phyloP scores from a whole-genome alignment of 305 asterid species.

The Striga hermonthica region DNA sequence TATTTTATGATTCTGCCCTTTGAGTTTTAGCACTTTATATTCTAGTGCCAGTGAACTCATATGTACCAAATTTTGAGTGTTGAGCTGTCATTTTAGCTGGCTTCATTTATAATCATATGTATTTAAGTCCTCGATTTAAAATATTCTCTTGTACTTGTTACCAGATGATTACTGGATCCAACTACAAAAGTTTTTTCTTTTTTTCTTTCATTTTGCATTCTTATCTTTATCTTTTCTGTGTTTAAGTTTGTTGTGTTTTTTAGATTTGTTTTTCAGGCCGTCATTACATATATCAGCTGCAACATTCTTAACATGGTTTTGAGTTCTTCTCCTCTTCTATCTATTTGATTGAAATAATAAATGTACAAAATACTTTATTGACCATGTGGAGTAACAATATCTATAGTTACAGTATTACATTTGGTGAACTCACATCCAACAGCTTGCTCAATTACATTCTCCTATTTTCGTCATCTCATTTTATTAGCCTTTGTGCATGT shows the following conservation, averaged over 20 bases:
- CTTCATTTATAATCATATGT: constrained; percentile 15
- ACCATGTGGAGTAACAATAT: constrained; percentile 7
- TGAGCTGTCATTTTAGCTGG: constrained; percentile 2
- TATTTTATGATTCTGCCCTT: constrained; percentile 19
- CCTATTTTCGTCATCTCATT: constrained; percentile 28
- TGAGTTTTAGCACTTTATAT: constrained; percentile 4
- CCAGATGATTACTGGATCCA: constrained; percentile 97
- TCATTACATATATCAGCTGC: constrained; percentile 16
- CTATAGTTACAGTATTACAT: constrained; percentile 1
- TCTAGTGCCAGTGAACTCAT: constrained; percentile 10
- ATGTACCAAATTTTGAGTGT: constrained; percentile 12
- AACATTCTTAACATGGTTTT: constrained; percentile 10
- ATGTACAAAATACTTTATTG: background rate
- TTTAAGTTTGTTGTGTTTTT: constrained; percentile 13
- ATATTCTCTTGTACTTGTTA: constrained; percentile 28
- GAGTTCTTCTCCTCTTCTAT: constrained; percentile 14
- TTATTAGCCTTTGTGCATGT: constrained; percentile 28
- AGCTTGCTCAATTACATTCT: constrained; percentile 18
- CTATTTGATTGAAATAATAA: constrained; percentile 7
- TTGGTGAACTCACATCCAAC: constrained; percentile 8
- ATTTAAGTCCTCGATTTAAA: constrained; percentile 16
- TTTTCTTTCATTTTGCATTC: background rate
- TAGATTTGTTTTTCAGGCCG: constrained; percentile 11
- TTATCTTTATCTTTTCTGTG: constrained; percentile 24
- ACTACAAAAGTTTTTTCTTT: constrained; percentile 70